Conservation (phyloP, 371 early-diverging fungal genomes). For the Mucor plumbeus region DNA sequence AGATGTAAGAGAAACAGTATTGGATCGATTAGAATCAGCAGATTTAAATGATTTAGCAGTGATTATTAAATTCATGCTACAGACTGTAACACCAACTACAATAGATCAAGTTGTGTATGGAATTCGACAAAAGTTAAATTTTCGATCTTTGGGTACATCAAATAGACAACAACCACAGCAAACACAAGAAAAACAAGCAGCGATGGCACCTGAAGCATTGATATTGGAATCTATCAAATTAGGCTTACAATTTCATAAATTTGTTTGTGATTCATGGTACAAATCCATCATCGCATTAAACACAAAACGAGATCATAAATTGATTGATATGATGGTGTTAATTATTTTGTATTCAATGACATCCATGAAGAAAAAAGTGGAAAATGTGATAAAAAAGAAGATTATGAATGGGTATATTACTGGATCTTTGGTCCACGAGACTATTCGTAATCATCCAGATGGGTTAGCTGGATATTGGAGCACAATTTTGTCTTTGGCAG, state of each 20-base stretch:
- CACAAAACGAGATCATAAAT: conserved; percentile 47
- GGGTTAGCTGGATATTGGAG: conserved; percentile 66
- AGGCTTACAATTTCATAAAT: conserved; percentile 71
- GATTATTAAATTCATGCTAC: conserved; percentile 73
- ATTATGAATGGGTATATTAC: conserved; percentile 59
- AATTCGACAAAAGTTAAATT: conserved; percentile 63
- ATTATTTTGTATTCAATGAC: conserved; percentile 70
- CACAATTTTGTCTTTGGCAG: conserved; percentile 64
- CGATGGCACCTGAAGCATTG: conserved; percentile 58
- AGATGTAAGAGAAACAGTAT: conserved; percentile 61
- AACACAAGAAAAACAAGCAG: conserved; percentile 5
- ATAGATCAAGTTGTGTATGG: conserved; percentile 50
- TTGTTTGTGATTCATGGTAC: conserved; percentile 76
- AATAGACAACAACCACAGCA: not conserved
- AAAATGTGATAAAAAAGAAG: conserved; percentile 61
- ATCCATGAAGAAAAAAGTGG: conserved; percentile 70
- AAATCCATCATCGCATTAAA: conserved; percentile 60
- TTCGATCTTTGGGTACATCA: conserved; percentile 54
- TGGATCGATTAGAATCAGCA: conserved; percentile 70
- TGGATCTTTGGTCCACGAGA: conserved; percentile 53
- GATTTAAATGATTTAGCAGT: conserved; percentile 74
- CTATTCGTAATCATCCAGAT: conserved; percentile 54
- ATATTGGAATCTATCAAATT: conserved; percentile 73
- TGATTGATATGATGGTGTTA: conserved; percentile 71
- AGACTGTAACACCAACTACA: conserved; percentile 60